A percentile compares a stretch with the other conserved stretches of the same genome.
Conservation (phyloP, 129 eudicot genomes). For the Artemisia annua region DNA sequence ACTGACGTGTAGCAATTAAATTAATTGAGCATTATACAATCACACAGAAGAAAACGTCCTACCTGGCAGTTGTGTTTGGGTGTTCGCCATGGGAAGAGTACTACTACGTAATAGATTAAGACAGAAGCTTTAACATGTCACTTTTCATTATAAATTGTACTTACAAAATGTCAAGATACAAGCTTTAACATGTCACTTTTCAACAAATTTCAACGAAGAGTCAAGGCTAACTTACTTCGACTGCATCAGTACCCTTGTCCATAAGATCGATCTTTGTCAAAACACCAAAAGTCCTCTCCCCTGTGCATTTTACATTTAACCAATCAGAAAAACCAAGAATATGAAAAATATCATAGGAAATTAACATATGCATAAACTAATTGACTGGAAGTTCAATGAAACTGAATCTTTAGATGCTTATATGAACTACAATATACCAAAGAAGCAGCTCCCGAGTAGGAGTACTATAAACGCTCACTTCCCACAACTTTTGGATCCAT, state of each 20-base stretch:
- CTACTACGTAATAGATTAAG: neutral
- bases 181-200: neutral
- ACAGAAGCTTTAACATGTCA: neutral
- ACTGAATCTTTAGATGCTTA: neutral
- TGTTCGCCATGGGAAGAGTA: neutral
- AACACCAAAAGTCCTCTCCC: conserved; percentile 98
- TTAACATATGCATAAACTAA: conserved; percentile 9
- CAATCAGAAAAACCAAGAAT: neutral
- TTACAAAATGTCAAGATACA: conserved; percentile 17
- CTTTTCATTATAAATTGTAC: conserved; percentile 10
- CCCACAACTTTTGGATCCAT: too few species aligned
- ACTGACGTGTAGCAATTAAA: neutral
- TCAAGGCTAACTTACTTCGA: conserved; percentile 60
- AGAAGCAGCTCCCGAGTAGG: too few species aligned
- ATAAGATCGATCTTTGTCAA: conserved; percentile 94
- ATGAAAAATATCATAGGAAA: neutral
- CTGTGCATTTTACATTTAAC: conserved; percentile 39
- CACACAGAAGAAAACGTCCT: neutral
- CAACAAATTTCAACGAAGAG: conserved; percentile 3
- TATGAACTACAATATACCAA: too few species aligned
- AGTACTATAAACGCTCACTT: too few species aligned
- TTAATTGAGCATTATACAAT: neutral
- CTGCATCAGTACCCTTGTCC: conserved; percentile 99
- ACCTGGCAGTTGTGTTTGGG: neutral
- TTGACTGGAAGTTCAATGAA: neutral